Base-by-base conservation (phyloP, 2,329 filamentous ascomycete species). In the Cercospora sp. region DNA sequence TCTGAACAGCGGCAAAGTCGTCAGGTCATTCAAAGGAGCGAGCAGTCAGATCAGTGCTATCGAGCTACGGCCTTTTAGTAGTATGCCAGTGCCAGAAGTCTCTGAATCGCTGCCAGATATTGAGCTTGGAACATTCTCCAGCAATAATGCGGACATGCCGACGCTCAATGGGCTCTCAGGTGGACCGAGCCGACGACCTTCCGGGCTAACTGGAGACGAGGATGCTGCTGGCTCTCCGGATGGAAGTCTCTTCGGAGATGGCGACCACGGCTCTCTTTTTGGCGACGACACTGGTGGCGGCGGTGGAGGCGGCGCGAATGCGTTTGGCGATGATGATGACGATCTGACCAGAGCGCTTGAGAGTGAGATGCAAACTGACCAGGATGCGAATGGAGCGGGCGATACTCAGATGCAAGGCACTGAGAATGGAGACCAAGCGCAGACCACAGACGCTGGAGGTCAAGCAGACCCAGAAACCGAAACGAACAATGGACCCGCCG, bases 1-100 rank as follows among this genome's bases (percentile, higher is more conserved):
- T 78, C 80, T 99, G 28, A 93, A 98, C 75, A 95, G 88, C 1
- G 95, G 95, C 0, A 85, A 91, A 74, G 85, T 91, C 6, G 89
- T 89, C 71, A 87, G 94, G 10, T 86, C 86, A 4, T 99, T 95
- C 75, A 89, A 90, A 58, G 90, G 91, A 1, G 92, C 86, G 63
- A 91, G 90, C 13, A 85, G 91, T 5, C 95, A 99, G 77, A 93
- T 98, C 68, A 95, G 92, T 2, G 89, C 92, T 1, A 89, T 99
- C 49, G 94, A 98, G 79, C 86, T 93, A 66, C 87, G 95, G 3
- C 94, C 95, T 2, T 85, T 90, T 63, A 93, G 89, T 26, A 90
- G 88, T 34, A 81, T 92, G 0, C 89, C 91, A 1, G 87, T 98
- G 1, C 93, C 94, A 0, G 87, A 89, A 64, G 91, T 89, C 1